phyloP scores from a whole-genome alignment of 352 stramenopile genomes.

The Phytophthora constricta region DNA sequence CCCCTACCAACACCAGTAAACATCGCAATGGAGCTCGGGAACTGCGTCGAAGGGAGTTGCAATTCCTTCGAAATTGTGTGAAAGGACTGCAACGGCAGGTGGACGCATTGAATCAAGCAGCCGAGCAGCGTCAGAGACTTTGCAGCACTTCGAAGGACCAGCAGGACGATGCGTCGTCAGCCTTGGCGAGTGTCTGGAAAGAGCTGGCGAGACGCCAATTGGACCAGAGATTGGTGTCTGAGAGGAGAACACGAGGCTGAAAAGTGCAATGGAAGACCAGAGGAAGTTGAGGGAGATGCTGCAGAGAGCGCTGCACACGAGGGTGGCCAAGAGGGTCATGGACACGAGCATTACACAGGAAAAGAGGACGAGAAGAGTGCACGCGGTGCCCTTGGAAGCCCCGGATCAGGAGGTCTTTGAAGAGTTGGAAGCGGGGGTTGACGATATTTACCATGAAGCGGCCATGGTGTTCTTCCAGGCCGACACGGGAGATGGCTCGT shows the following conservation, averaged over 20 bases:
- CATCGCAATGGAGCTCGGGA: constrained; percentile 47
- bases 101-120: constrained; percentile 14
- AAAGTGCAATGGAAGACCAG: constrained; percentile 36
- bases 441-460: constrained; percentile 48
- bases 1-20: constrained; percentile 28
- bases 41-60: constrained; percentile 41
- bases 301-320: constrained; percentile 41
- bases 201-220: constrained; percentile 40
- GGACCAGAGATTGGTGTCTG: constrained; percentile 35
- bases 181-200: constrained; percentile 33
- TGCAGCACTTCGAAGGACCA: not conserved
- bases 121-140: constrained; percentile 11
- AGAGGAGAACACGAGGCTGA: constrained; percentile 38
- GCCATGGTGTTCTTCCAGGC: constrained; percentile 40
- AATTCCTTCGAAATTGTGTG: constrained; percentile 26
- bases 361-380: constrained; percentile 36
- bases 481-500: constrained; percentile 20
- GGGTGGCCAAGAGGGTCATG: constrained; percentile 39
- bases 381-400: constrained; percentile 26
- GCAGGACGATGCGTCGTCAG: constrained; percentile 7
- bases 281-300: constrained; percentile 39
- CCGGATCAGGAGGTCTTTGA: constrained; percentile 43
- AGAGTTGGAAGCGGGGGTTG: constrained; percentile 38
- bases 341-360: constrained; percentile 32
- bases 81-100: constrained; percentile 30